Evolutionary conservation across 495 filamentous ascomycete species (phyloP).

Genomic region (Penicillium robsamsonii): DNA sequence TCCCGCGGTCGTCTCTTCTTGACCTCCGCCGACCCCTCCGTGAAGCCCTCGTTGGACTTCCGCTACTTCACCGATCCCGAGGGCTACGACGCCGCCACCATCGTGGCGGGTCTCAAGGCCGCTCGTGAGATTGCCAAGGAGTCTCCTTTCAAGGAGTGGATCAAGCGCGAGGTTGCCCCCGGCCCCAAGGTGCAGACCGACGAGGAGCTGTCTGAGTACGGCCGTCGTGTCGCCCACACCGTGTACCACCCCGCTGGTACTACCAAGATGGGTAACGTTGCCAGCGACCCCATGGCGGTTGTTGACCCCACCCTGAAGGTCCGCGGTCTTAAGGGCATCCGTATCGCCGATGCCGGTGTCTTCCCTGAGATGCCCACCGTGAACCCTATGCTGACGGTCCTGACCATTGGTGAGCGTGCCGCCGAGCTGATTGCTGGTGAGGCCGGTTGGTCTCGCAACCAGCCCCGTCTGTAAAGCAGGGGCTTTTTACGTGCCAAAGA

Average conservation of each 20-base stretch:
- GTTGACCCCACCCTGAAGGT: slow-evolving; percentile 59
- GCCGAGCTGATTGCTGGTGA: slow-evolving; percentile 63
- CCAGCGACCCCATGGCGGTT: slow-evolving; percentile 61
- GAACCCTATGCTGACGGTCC: slow-evolving; percentile 67
- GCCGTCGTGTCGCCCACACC: slow-evolving; percentile 71
- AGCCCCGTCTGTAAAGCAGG: slow-evolving; percentile 41
- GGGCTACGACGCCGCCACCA: slow-evolving; percentile 77
- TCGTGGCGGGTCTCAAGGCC: slow-evolving; percentile 73
- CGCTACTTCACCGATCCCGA: slow-evolving; percentile 83
- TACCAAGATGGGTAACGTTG: slow-evolving; percentile 77
- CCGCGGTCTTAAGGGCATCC: slow-evolving; percentile 55
- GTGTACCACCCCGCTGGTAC: slow-evolving; percentile 86
- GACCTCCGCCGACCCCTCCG: slow-evolving; percentile 63
- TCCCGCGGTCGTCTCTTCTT: slow-evolving; percentile 71
- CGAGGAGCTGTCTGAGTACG: slow-evolving; percentile 72
- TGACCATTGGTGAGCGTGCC: slow-evolving; percentile 62
- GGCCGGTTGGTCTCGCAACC: slow-evolving; percentile 57
- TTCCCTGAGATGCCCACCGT: slow-evolving; percentile 66
- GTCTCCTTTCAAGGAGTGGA: slow-evolving; percentile 73
- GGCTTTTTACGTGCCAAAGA: slow-evolving; percentile 6
- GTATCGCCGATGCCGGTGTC: slow-evolving; percentile 66
- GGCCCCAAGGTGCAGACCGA: slow-evolving; percentile 66
- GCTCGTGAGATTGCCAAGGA: slow-evolving; percentile 69
- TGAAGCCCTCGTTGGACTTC: slow-evolving; percentile 83
- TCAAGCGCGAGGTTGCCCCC: slow-evolving; percentile 76